Percentiles rank a stretch among this genome's conserved stretches.
phyloP scores from a whole-genome alignment of 352 stramenopile genomes.

The Globisporangium polare region DNA sequence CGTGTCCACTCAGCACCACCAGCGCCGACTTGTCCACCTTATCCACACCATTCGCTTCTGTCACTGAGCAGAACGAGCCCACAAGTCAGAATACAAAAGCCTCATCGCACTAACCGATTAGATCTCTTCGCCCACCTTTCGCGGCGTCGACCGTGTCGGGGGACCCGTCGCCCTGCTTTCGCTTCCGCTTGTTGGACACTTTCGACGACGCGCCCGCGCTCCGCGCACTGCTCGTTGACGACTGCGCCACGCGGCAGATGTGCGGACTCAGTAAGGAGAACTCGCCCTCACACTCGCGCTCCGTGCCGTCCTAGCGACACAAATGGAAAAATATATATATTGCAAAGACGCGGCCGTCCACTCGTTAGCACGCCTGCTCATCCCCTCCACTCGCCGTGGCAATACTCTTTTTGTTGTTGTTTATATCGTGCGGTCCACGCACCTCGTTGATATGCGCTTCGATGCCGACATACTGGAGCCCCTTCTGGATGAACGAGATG shows the following conservation, averaged over 20 bases:
- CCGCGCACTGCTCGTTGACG: constrained; percentile 59
- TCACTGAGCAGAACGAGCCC: constrained; percentile 15
- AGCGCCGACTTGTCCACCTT: constrained; percentile 60
- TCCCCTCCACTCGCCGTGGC: not conserved
- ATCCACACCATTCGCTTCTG: constrained; percentile 60
- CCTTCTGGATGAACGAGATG: constrained; percentile 98
- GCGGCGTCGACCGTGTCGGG: constrained; percentile 54
- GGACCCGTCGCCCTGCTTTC: constrained; percentile 63
- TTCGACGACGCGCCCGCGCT: constrained; percentile 35
- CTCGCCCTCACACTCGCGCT: constrained; percentile 84
- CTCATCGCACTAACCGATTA: too few relatives aligned
- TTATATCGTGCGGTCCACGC: not conserved
- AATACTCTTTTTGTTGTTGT: constrained; percentile 13
- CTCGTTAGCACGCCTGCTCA: constrained; percentile 3
- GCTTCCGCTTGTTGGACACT: constrained; percentile 80
- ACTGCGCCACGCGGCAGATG: constrained; percentile 85
- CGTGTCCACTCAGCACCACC: constrained; percentile 71
- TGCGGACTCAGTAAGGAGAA: constrained; percentile 92
- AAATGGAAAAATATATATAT: not conserved
- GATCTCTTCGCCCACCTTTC: constrained; percentile 44
- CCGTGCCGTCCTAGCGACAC: constrained; percentile 66
- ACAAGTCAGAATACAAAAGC: constrained; percentile 8
- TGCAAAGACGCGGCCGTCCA: not conserved
- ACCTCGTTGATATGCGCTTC: constrained; percentile 90
- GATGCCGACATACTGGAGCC: constrained; percentile 93